Evolutionary conservation across 139 green algal genomes (phyloP).

Genomic region (Chlamydomonas sphaeroides): DNA sequence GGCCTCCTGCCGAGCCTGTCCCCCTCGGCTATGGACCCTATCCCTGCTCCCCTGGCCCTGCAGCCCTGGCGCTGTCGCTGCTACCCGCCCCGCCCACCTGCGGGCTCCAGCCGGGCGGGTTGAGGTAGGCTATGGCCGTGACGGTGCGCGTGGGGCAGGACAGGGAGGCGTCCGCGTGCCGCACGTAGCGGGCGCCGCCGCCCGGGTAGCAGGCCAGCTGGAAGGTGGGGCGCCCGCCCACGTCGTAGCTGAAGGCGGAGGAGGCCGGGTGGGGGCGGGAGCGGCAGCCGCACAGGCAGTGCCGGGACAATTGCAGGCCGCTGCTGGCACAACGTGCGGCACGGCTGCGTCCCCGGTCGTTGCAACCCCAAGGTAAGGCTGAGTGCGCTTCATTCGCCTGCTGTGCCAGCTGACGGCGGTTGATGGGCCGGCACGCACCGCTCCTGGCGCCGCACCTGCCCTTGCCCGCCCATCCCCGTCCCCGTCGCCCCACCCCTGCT

Average conservation of each 20-base stretch:
- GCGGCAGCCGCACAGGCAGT: background rate
- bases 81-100: constrained; percentile 2
- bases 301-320: background rate
- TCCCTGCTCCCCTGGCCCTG: background rate
- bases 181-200: constrained; percentile 70
- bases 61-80: background rate
- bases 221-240: constrained; percentile 62
- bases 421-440: too few species aligned
- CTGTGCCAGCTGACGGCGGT: too few species aligned
- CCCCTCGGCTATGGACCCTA: too few species aligned
- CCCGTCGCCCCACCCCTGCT: constrained; percentile 43
- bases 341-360: background rate
- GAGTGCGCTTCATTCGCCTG: background rate
- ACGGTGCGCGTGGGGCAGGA: constrained; percentile 55
- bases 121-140: constrained; percentile 81
- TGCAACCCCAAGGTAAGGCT: background rate
- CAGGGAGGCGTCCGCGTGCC: constrained; percentile 68
- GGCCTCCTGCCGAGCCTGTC: too few species aligned
- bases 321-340: background rate
- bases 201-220: constrained; percentile 81
- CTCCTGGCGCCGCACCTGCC: background rate
- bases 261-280: background rate
- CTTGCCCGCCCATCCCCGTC: background rate
- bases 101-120: constrained; percentile 57
- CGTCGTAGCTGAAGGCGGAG: constrained; percentile 55